Percentiles rank a stretch among this genome's conserved stretches.
Conservation (phyloP, 495 filamentous ascomycete genomes). For the Tuber brumale region DNA sequence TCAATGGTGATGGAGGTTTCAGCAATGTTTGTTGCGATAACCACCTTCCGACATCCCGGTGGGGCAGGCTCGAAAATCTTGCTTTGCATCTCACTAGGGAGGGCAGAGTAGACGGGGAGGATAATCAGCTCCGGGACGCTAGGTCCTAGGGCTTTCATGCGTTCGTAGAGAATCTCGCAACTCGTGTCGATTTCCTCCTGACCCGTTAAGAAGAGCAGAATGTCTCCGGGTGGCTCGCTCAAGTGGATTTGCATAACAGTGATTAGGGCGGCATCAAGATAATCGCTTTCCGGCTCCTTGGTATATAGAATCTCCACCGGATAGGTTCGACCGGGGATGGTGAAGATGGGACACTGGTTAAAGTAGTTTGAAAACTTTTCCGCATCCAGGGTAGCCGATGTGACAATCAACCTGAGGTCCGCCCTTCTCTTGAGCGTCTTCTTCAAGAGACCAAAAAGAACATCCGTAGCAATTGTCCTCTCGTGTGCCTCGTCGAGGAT, state of each 20-base stretch:
- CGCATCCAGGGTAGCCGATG: slow-evolving; percentile 90
- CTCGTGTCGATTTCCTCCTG: slow-evolving; percentile 97
- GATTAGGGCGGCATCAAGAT: slow-evolving; percentile 87
- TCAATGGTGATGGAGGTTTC: slow-evolving; percentile 98
- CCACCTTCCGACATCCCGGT: slow-evolving; percentile 80
- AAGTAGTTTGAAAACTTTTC: slow-evolving; percentile 97
- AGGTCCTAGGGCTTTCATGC: slow-evolving; percentile 92
- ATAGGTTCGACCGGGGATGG: slow-evolving; percentile 88
- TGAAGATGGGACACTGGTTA: slow-evolving; percentile 88
- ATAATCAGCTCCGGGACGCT: slow-evolving; percentile 88
- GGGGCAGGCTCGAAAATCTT: slow-evolving; percentile 91
- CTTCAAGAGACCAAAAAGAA: slow-evolving; percentile 88
- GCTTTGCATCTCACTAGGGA: slow-evolving; percentile 90
- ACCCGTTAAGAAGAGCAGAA: slow-evolving; percentile 90
- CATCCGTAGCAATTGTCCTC: slow-evolving; percentile 90
- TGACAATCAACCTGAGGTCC: slow-evolving; percentile 91
- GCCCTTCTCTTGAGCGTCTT: slow-evolving; percentile 80
- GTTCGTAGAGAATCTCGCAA: slow-evolving; percentile 85
- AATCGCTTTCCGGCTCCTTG: slow-evolving; percentile 89
- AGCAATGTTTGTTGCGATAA: slow-evolving; percentile 98
- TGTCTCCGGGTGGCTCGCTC: slow-evolving; percentile 82
- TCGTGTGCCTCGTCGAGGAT: slow-evolving; percentile 99
- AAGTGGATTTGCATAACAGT: slow-evolving; percentile 99
- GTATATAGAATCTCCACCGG: slow-evolving; percentile 94
- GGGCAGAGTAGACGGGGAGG: slow-evolving; percentile 85